A percentile compares a stretch with the other conserved stretches of the same genome.
Conservation (phyloP, 2,329 filamentous ascomycete genomes). For the Madurella mycetomatis region DNA sequence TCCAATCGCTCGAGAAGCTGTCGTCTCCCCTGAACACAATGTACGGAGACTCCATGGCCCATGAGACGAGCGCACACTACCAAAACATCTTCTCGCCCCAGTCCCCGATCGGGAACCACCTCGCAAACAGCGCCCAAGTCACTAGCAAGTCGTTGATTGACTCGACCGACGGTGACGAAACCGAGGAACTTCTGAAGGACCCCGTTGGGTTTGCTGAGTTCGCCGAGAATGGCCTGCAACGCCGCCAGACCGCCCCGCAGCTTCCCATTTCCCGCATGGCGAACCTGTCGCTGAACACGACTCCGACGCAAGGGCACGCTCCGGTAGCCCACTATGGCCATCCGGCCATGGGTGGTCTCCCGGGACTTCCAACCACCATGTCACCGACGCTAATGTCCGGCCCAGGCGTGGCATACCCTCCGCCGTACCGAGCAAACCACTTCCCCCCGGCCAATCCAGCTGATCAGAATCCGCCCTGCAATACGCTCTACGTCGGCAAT, state of each 20-base stretch:
- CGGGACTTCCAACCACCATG: constrained; percentile 45
- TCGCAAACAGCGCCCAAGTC: constrained; percentile 56
- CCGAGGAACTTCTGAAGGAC: constrained; percentile 66
- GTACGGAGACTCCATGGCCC: constrained; percentile 55
- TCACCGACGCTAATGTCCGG: constrained; percentile 51
- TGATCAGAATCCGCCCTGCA: constrained; percentile 95
- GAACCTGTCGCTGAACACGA: constrained; percentile 68
- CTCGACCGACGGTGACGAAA: constrained; percentile 65
- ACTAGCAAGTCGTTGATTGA: constrained; percentile 70
- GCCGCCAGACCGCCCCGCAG: constrained; percentile 68
- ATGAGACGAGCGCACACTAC: constrained; percentile 50
- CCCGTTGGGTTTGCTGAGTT: constrained; percentile 71
- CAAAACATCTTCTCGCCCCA: constrained; percentile 67
- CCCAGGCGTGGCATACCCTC: constrained; percentile 28
- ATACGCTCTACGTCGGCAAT: constrained; percentile 97
- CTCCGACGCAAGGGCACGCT: constrained; percentile 55
- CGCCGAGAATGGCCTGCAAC: constrained; percentile 65
- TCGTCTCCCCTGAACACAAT: constrained; percentile 55
- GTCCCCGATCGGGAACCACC: constrained; percentile 66
- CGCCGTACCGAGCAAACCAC: constrained; percentile 57
- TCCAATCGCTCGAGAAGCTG: constrained; percentile 57
- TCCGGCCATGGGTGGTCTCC: constrained; percentile 34
- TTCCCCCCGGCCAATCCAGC: constrained; percentile 89
- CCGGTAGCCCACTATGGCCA: constrained; percentile 47
- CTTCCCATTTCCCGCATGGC: constrained; percentile 66